A percentile compares a stretch with the other conserved stretches of the same genome.
Conservation (phyloP, 176 grass and related monocot genomes). For the Aechmea fasciata region DNA sequence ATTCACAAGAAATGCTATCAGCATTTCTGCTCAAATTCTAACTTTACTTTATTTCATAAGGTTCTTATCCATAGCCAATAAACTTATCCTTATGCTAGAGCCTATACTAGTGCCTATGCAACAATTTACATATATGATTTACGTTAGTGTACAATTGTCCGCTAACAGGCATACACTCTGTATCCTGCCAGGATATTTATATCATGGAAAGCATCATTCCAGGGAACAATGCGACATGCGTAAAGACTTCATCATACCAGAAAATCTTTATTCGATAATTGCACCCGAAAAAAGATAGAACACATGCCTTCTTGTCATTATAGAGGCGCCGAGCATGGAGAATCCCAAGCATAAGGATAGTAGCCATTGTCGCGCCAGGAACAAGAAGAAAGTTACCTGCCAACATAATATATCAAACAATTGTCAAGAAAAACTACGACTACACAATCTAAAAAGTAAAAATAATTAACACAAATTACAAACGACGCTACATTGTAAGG, state of each 20-base stretch:
- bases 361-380: constrained; percentile 66
- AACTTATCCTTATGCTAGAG: not conserved
- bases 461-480: too few species aligned
- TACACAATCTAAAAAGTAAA: not conserved
- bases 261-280: not conserved
- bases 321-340: constrained; percentile 77
- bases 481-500: too few species aligned
- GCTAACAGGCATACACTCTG: too few species aligned
- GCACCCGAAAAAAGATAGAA: not conserved
- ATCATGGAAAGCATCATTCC: not conserved
- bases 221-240: not conserved
- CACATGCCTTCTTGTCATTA: constrained; percentile 51
- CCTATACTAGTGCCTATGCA: not conserved
- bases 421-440: not conserved
- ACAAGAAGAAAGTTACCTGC: constrained; percentile 58
- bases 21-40: not conserved
- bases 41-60: not conserved
- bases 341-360: constrained; percentile 69
- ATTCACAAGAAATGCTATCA: not conserved
- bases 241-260: not conserved
- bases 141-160: too few species aligned
- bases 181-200: not conserved
- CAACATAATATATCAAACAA: not conserved
- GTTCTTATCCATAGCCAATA: not conserved
- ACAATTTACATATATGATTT: too few species aligned